phyloP scores from a whole-genome alignment of 768 basidiomycete genomes.

The Tylopilus plumbeoviolaceoides region DNA sequence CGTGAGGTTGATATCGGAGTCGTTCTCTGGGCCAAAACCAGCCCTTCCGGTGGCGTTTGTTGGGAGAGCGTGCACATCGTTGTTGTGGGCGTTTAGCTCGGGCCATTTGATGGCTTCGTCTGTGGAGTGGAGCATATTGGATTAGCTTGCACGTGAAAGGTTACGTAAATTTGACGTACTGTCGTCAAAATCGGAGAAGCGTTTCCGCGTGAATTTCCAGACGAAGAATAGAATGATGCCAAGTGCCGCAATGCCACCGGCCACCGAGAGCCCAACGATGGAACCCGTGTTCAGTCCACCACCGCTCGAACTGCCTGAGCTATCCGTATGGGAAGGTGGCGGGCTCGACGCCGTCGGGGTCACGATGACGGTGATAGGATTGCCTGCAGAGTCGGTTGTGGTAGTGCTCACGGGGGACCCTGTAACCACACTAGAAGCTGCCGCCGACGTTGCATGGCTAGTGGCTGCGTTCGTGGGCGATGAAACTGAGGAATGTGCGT shows the following conservation, averaged over 20 bases:
- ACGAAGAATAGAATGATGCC: conserved; percentile 71
- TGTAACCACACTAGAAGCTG: background rate
- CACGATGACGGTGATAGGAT: conserved; percentile 24
- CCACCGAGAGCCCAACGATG: conserved; percentile 76
- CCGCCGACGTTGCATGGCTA: conserved; percentile 3
- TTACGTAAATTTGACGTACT: conserved; percentile 45
- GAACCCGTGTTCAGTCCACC: conserved; percentile 61
- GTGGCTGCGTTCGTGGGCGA: conserved; percentile 1
- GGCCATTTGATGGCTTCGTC: conserved; percentile 91
- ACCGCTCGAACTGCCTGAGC: conserved; percentile 15
- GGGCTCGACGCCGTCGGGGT: conserved; percentile 21
- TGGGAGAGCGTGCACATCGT: conserved; percentile 60
- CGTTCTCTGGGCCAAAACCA: conserved; percentile 60
- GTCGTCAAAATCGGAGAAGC: conserved; percentile 71
- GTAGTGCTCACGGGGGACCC: conserved; percentile 8
- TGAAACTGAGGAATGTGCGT: conserved; percentile 1
- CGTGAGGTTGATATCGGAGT: conserved; percentile 53
- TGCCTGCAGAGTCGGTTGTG: conserved; percentile 31
- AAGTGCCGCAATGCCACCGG: conserved; percentile 72
- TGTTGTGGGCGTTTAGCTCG: conserved; percentile 67
- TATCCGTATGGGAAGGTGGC: conserved; percentile 21
- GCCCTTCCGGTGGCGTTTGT: conserved; percentile 65
- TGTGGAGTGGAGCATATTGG: conserved; percentile 23
- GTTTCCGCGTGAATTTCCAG: conserved; percentile 86
- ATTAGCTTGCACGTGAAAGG: conserved; percentile 3